Evolutionary conservation across 2,329 filamentous ascomycete species (phyloP).

Genomic region (Fusarium neocosmosporiellum): DNA sequence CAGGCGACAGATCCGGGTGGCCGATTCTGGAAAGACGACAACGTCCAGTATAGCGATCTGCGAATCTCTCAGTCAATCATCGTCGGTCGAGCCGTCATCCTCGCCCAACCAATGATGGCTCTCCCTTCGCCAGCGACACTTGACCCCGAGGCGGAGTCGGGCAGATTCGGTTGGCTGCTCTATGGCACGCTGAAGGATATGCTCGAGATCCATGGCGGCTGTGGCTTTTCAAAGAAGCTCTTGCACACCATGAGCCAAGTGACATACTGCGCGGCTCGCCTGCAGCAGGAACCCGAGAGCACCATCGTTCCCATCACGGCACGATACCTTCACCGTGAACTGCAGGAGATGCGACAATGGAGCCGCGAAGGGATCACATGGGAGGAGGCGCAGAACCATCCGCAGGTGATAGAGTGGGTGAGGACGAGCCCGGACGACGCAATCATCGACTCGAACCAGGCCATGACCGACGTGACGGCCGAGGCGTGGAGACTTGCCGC

Average conservation of each 20-base stretch:
- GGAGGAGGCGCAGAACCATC: slow-evolving; percentile 27
- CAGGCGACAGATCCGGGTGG: slow-evolving; percentile 50
- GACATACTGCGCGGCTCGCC: slow-evolving; percentile 50
- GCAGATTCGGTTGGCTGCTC: slow-evolving; percentile 53
- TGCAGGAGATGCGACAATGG: slow-evolving; percentile 51
- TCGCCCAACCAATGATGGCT: slow-evolving; percentile 53
- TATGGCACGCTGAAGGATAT: slow-evolving; percentile 51
- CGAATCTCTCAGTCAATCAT: slow-evolving; percentile 54
- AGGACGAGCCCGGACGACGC: slow-evolving; percentile 36
- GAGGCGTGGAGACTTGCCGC: slow-evolving; percentile 56
- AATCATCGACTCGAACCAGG: slow-evolving; percentile 41
- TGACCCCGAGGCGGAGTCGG: slow-evolving; percentile 43
- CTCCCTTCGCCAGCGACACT: slow-evolving; percentile 45
- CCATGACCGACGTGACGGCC: slow-evolving; percentile 55
- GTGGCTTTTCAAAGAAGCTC: slow-evolving; percentile 55
- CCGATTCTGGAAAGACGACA: slow-evolving; percentile 50
- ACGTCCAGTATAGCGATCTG: slow-evolving; percentile 49
- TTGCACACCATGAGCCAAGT: slow-evolving; percentile 53
- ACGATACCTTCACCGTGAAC: slow-evolving; percentile 41
- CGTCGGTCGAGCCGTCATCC: slow-evolving; percentile 52
- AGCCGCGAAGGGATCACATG: slow-evolving; percentile 45
- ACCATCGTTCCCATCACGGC: slow-evolving; percentile 48
- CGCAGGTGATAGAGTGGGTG: slow-evolving; percentile 46
- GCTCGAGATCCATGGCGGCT: slow-evolving; percentile 54
- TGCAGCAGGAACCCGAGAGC: slow-evolving; percentile 49